A percentile compares a stretch with the other conserved stretches of the same genome.
phyloP scores from a whole-genome alignment of 352 stramenopile species.

The Aphanomyces invadans region DNA sequence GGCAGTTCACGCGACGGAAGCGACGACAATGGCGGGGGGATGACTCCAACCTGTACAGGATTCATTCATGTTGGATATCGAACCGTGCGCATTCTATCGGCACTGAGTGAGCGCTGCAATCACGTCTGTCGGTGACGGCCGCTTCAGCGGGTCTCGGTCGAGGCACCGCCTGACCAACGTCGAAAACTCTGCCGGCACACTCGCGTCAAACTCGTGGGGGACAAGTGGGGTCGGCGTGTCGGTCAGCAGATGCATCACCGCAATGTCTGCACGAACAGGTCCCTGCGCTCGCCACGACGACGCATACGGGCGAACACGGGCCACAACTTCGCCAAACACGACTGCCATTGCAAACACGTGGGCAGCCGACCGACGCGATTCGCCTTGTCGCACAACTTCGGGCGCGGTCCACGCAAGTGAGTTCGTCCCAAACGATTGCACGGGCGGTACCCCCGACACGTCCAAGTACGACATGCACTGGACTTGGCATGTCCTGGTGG shows the following conservation, averaged over 20 bases:
- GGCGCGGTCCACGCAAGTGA: conserved; percentile 5
- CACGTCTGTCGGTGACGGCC: conserved; percentile 2
- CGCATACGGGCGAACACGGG: conserved; percentile 4
- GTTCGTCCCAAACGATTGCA: background rate
- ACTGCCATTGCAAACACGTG: conserved; percentile 13
- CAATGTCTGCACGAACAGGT: conserved; percentile 1
- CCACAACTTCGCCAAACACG: conserved; percentile 12
- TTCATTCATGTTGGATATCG: too few relatives aligned
- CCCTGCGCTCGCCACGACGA: background rate
- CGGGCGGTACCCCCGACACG: background rate
- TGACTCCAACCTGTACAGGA: too few relatives aligned
- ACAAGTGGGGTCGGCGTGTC: background rate
- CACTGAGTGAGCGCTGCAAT: background rate
- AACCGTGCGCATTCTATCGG: too few relatives aligned
- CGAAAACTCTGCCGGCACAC: background rate
- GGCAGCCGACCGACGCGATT: background rate
- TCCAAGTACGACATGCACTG: background rate
- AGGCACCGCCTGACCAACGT: conserved; percentile 7
- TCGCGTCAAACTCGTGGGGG: conserved; percentile 1
- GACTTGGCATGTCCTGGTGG: background rate
- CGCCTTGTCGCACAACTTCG: background rate
- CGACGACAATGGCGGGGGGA: too few relatives aligned
- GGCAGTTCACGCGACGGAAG: too few relatives aligned
- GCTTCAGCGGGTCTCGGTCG: background rate
- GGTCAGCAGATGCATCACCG: background rate